Evolutionary conservation across 495 filamentous ascomycete genomes (phyloP).

Genomic region (Penicillium soppii): DNA sequence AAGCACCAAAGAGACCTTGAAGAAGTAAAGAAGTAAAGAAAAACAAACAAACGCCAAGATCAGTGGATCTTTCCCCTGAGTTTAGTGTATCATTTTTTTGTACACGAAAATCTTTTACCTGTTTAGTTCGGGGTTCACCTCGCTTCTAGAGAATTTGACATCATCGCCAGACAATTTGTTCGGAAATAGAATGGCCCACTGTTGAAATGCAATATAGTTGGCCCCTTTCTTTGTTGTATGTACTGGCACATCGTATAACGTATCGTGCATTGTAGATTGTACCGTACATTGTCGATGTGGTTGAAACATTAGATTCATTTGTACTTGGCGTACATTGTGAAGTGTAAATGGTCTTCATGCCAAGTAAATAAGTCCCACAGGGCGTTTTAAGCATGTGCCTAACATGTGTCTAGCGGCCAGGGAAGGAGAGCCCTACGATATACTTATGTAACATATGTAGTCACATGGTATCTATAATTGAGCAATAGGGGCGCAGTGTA

Average conservation of each 20-base stretch:
- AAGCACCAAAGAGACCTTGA: too few species aligned
- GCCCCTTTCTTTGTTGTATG: too few species aligned
- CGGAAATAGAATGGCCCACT: conserved; percentile 2
- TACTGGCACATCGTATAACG: too few species aligned
- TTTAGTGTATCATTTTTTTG: background rate
- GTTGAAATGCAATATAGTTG: too few species aligned
- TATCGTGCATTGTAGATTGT: too few species aligned
- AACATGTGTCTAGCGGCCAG: background rate
- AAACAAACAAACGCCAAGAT: conserved; percentile 3
- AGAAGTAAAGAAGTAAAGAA: background rate
- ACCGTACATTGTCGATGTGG: too few species aligned
- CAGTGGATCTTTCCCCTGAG: conserved; percentile 8
- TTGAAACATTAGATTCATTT: background rate
- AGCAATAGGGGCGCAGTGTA: background rate
- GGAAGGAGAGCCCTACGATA: background rate
- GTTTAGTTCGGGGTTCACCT: background rate
- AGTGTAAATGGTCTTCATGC: background rate
- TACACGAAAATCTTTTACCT: conserved; percentile 3
- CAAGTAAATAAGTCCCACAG: background rate
- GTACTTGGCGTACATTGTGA: conserved; percentile 2
- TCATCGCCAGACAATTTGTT: background rate
- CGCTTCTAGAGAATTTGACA: background rate
- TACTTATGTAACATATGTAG: too few species aligned
- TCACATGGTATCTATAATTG: too few species aligned
- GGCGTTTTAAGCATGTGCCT: conserved; percentile 5